Percentiles rank a stretch among this genome's conserved stretches.
These are phyloP conservation scores for Bisporella sp. DNA, from an alignment of 2,329 filamentous ascomycete species.

Conservation along the genomic window DNA sequence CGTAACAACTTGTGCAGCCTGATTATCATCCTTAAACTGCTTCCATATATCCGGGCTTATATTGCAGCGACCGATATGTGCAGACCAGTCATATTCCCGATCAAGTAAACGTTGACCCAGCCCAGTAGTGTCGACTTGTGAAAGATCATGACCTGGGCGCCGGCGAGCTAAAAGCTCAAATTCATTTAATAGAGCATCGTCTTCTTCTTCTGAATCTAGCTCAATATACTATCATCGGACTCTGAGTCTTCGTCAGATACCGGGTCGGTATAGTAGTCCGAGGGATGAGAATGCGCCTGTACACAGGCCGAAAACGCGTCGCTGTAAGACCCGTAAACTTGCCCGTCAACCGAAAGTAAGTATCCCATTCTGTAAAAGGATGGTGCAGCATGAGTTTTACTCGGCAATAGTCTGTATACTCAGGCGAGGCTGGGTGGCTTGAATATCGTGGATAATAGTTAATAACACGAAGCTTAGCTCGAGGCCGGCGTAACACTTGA, in stretches of 20 bases:
- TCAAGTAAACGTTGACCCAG: constrained; percentile 1
- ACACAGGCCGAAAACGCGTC: constrained; percentile 1
- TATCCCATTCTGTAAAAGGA: neutral
- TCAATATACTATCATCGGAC: neutral
- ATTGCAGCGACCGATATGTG: neutral
- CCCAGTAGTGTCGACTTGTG: neutral
- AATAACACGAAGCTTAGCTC: neutral
- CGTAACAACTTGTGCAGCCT: constrained; percentile 1
- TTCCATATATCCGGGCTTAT: neutral
- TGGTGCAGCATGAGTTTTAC: constrained; percentile 4
- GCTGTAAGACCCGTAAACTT: neutral
- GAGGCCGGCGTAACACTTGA: neutral
- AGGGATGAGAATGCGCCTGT: neutral
- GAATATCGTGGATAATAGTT: constrained; percentile 4
- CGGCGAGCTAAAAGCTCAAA: constrained; percentile 5
- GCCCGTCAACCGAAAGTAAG: constrained; percentile 1
- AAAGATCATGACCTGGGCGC: neutral
- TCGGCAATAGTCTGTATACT: constrained; percentile 3
- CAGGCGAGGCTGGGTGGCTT: neutral
- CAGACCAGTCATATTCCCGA: constrained; percentile 5
- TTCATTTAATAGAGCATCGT: neutral
- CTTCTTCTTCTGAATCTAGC: neutral
- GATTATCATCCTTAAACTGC: constrained; percentile 5
- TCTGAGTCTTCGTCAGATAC: neutral
- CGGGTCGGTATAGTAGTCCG: constrained; percentile 2